Evolutionary conservation across 768 basidiomycete genomes (phyloP), one percentile per base, ranked within the genome.

Genomic region (Tylopilus rubrobrunneus): DNA sequence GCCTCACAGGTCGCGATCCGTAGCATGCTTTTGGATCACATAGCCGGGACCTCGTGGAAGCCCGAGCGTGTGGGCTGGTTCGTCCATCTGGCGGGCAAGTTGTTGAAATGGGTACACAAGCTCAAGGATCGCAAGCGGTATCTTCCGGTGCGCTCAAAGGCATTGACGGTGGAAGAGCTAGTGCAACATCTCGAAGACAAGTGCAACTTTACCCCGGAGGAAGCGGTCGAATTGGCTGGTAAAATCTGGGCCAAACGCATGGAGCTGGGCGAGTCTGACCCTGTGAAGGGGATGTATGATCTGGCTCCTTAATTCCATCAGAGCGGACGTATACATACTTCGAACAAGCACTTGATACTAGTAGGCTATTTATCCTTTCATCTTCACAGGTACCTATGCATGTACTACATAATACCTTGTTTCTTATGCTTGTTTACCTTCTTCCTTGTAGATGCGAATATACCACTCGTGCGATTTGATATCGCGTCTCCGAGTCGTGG

Each of bases 1-100:
- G 54, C 62, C 40, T 76, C 74, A 21, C 71, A 56, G 50, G 28
- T 9, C 42, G 63, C 59, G 31, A 56, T 73, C 31, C 66, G 23
- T 39, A 25, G 5, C 2, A 56, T 64, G 62, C 61, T 65, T 12
- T 51, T 59, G 29, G 27, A 43, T 10, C 58, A 67, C 33, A 48
- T 60, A 41, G 55, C 61, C 28, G 6, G 23, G 42, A 4, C 21
- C 2, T 66, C 66, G 8, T 68, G 67, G 65, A 49, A 57, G 19
- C 53, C 55, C 1, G 66, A 62, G 31, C 55, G 27, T 6, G 48
- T 27, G 8, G n/a, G 51, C 10, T 67, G 66, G 66, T 66, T 67
- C 11, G 15, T 58, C 28, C 51, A 63, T 28, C 41, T 64, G n/a
- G 64, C 67, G 1, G 50, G 61, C 7, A 56, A 48, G 51, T 12